These are phyloP conservation scores for Xylariaceae sp. DNA, from an alignment of 2,329 filamentous ascomycete genomes.

Conservation along the genomic window DNA sequence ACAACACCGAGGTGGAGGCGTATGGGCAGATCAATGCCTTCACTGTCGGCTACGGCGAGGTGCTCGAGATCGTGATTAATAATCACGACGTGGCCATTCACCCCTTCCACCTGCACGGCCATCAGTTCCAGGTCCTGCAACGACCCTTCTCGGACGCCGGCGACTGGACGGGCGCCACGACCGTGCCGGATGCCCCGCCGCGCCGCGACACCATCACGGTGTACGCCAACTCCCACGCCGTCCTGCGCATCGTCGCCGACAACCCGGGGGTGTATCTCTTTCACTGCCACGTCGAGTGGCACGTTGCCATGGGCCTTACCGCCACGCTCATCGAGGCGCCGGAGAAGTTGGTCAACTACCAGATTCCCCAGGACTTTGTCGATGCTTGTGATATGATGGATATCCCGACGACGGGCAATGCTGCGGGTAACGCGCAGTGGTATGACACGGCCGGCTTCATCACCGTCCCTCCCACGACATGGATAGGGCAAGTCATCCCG, in stretches of 20 bases:
- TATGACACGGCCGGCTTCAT: conserved; percentile 23
- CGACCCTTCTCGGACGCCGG: conserved; percentile 33
- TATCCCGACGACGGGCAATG: conserved; percentile 57
- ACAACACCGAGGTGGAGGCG: conserved; percentile 36
- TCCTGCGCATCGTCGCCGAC: conserved; percentile 46
- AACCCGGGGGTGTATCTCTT: conserved; percentile 54
- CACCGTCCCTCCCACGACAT: conserved; percentile 24
- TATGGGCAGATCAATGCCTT: conserved; percentile 42
- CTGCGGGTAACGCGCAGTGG: conserved; percentile 45
- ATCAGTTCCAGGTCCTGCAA: conserved; percentile 51
- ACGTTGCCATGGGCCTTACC: conserved; percentile 54
- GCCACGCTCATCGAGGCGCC: conserved; percentile 54
- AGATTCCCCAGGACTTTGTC: conserved; percentile 56
- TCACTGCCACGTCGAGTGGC: conserved; percentile 60
- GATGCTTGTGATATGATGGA: conserved; percentile 39
- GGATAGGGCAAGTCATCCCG: conserved; percentile 19
- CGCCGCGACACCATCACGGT: conserved; percentile 35
- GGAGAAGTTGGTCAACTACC: conserved; percentile 48
- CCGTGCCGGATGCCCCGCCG: conserved; percentile 26
- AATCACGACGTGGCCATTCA: conserved; percentile 43
- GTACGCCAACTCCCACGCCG: conserved; percentile 39
- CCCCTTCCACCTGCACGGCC: conserved; percentile 51
- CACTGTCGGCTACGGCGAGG: conserved; percentile 32
- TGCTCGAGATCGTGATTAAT: conserved; percentile 47
- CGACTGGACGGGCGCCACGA: conserved; percentile 27